These are phyloP conservation scores for Gonapodya prolifera DNA, from an alignment of 192 early-diverging fungal genomes.

Conservation along the genomic window DNA sequence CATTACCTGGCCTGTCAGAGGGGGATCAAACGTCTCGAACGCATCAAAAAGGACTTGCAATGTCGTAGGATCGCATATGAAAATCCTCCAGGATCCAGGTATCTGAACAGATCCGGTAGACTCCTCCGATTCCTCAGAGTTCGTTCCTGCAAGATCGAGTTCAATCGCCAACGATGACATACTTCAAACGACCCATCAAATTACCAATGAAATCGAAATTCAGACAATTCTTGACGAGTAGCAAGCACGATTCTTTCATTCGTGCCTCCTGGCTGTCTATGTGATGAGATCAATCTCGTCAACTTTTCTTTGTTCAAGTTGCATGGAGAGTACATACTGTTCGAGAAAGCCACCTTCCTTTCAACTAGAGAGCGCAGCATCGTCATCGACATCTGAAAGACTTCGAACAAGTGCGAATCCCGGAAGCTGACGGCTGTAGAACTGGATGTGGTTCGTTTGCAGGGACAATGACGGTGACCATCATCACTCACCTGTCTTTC, in stretches of 20 bases:
- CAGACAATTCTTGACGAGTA: constrained; percentile 53
- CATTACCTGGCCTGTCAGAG: constrained; percentile 31
- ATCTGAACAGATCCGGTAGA: constrained; percentile 31
- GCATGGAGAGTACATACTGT: constrained; percentile 19
- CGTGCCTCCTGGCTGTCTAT: constrained; percentile 21
- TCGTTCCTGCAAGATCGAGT: constrained; percentile 12
- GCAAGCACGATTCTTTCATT: constrained; percentile 33
- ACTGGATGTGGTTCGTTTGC: constrained; percentile 29
- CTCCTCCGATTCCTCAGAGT: constrained; percentile 5
- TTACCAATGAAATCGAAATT: constrained; percentile 72
- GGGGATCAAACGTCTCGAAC: constrained; percentile 43
- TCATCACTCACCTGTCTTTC: constrained; percentile 45
- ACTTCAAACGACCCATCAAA: constrained; percentile 65
- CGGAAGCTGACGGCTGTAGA: constrained; percentile 42
- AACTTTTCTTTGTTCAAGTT: neutral
- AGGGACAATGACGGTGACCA: constrained; percentile 10
- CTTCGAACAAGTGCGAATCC: constrained; percentile 40
- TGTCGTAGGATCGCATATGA: constrained; percentile 58
- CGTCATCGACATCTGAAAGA: constrained; percentile 32
- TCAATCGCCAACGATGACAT: neutral
- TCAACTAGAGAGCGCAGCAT: constrained; percentile 23
- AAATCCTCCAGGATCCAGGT: constrained; percentile 63
- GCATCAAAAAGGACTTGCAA: constrained; percentile 56
- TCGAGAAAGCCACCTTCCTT: constrained; percentile 19
- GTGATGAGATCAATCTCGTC: neutral